These are phyloP conservation scores for Fusarium foetens DNA, from an alignment of 2,329 filamentous ascomycete species.

Conservation along the genomic window DNA sequence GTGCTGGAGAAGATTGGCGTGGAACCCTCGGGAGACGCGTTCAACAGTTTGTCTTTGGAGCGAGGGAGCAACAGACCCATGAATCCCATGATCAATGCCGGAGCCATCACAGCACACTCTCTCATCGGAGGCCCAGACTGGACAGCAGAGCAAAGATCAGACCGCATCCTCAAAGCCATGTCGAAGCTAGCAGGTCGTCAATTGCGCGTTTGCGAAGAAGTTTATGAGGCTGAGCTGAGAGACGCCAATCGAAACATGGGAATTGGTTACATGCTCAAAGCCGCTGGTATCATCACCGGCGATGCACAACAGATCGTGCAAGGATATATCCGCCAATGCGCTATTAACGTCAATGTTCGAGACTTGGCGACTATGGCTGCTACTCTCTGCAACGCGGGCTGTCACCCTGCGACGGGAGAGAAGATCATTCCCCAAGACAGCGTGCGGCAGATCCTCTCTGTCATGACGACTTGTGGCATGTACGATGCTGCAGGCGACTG, in stretches of 20 bases:
- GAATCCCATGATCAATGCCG: slow-evolving; percentile 52
- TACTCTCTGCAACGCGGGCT: slow-evolving; percentile 51
- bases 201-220: slow-evolving; percentile 51
- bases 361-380: slow-evolving; percentile 55
- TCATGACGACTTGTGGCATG: slow-evolving; percentile 57
- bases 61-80: slow-evolving; percentile 47
- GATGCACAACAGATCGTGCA: slow-evolving; percentile 50
- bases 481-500: slow-evolving; percentile 54
- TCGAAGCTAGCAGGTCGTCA: slow-evolving; percentile 51
- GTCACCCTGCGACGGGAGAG: slow-evolving; percentile 49
- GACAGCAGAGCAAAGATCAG: slow-evolving; percentile 49
- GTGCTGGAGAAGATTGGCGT: slow-evolving; percentile 54
- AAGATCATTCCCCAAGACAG: slow-evolving; percentile 50
- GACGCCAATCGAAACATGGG: slow-evolving; percentile 50
- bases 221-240: slow-evolving; percentile 52
- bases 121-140: slow-evolving; percentile 45
- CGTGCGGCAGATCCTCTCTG: slow-evolving; percentile 53
- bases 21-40: slow-evolving; percentile 53
- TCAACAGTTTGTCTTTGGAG: slow-evolving; percentile 50
- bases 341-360: slow-evolving; percentile 55
- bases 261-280: slow-evolving; percentile 55
- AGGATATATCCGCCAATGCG: slow-evolving; percentile 54
- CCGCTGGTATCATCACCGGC: slow-evolving; percentile 51
- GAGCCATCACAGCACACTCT: slow-evolving; percentile 49
- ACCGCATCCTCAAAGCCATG: slow-evolving; percentile 49